Conservation (phyloP, 2,329 filamentous ascomycete species). For the Diaporthe nobilis region DNA sequence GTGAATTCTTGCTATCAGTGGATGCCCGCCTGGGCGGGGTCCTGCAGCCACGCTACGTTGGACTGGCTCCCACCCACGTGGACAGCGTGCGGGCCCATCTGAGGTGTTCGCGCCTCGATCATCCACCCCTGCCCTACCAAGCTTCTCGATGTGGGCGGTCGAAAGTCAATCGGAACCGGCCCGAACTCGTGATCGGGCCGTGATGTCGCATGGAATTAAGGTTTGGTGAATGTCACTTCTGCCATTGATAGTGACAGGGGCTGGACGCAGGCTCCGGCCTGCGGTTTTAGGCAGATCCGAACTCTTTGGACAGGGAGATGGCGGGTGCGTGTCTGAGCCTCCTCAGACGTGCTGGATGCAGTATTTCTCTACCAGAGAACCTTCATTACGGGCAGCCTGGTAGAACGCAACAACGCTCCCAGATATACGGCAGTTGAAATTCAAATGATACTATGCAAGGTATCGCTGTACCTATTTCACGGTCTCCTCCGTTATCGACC, state of each 20-base stretch:
- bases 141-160: not conserved
- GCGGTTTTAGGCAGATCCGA: not conserved
- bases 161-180: constrained; percentile 6
- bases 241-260: not conserved
- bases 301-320: not conserved
- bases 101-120: constrained; percentile 11
- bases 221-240: not conserved
- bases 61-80: constrained; percentile 5
- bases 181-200: constrained; percentile 11
- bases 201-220: not conserved
- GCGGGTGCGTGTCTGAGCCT: not conserved
- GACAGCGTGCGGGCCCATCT: not conserved
- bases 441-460: not conserved
- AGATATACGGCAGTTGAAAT: not conserved
- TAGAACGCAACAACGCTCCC: not conserved
- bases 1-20: not conserved
- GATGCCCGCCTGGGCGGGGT: constrained; percentile 1
- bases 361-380: not conserved
- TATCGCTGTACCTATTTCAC: not conserved
- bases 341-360: not conserved
- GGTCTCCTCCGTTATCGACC: constrained; percentile 37
- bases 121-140: constrained; percentile 7
- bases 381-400: not conserved
- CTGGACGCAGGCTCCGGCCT: not conserved
- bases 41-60: constrained; percentile 5